Base-by-base conservation (phyloP, 208 protist species). In the Trypanosoma vivax region DNA sequence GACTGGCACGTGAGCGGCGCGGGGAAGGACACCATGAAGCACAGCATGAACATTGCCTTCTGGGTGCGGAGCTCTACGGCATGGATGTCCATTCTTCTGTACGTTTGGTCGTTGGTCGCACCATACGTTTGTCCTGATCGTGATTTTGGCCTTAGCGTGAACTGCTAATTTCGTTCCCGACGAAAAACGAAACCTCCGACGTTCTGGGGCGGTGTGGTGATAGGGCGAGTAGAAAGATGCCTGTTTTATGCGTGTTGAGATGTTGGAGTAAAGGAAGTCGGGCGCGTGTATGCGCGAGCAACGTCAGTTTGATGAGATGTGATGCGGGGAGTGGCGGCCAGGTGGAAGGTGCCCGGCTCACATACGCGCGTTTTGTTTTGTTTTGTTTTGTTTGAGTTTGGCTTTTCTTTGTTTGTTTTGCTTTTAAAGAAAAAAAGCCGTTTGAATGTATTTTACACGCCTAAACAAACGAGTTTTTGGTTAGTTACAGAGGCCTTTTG, bases 91-190 rank as follows among this genome's bases (percentile, higher is more conserved):
- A 66, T 85, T 2, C 31, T 92, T 5, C 43, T 96, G 2, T 97
- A 97, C 56, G 57, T 92, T 7, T 97, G 92, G 92, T 91, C 94
- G 0, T 63, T 97, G 13, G 50, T 97, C 21, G 92, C 85, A 21
- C 94, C 94, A 18, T 81, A 95, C 55, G 81, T 81, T 31, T 95
- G 85, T 65, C 81, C 76, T 28, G 70, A 85, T 31, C 65, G 92
- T 16, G 82, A 94, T 60, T 97, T 81, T 50, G 90, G 85, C 28
- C 87, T 80, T 43, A 57, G 47, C 27, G 65, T 78, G 2, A 83
- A 94, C 3, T 78, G 82, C 60, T 86, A 66, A 74, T 37, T n/a
- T n/a, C n/a, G n/a, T n/a, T n/a, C n/a, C n/a, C n/a, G n/a, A n/a
- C n/a, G n/a, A n/a, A n/a, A n/a, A n/a, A n/a, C n/a, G n/a, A n/a